These are phyloP conservation scores for Sphagnum tenellum DNA, from an alignment of 225 moss, liverwort and hornwort species.

Conservation along the genomic window DNA sequence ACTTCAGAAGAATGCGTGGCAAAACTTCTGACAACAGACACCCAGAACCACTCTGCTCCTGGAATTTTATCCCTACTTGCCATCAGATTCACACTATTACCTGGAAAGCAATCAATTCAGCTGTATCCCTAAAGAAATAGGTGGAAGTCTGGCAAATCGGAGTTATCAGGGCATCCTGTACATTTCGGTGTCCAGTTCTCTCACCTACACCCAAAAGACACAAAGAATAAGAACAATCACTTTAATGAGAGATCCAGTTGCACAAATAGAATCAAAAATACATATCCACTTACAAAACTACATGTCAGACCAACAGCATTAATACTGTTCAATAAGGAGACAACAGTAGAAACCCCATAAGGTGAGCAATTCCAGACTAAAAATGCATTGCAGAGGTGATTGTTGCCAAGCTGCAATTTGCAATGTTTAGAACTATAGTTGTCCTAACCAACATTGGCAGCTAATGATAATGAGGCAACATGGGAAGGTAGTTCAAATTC, in stretches of 20 bases:
- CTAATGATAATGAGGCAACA: too few relatives aligned
- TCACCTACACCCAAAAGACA: conserved; percentile 47
- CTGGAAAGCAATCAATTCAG: conserved; percentile 97
- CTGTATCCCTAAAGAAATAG: conserved; percentile 83
- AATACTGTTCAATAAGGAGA: too few relatives aligned
- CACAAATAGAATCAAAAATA: neutral
- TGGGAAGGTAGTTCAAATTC: too few relatives aligned
- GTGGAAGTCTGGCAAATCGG: conserved; percentile 99
- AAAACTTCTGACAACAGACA: neutral
- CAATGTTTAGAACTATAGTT: too few relatives aligned
- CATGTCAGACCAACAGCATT: too few relatives aligned
- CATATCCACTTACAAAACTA: too few relatives aligned
- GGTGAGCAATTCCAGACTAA: too few relatives aligned
- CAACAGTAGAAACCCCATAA: too few relatives aligned
- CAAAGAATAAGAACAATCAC: neutral
- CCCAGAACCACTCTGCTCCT: neutral
- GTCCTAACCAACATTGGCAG: too few relatives aligned
- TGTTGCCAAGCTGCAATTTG: too few relatives aligned
- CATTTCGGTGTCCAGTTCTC: conserved; percentile 59
- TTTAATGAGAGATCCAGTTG: neutral
- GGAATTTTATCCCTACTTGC: too few relatives aligned
- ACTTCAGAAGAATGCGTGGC: neutral
- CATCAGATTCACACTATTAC: conserved; percentile 13
- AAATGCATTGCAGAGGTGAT: too few relatives aligned
- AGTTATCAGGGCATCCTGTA: conserved; percentile 81